Evolutionary conservation across 2,329 filamentous ascomycete genomes (phyloP).

Genomic region (Blumeriella jaapii): DNA sequence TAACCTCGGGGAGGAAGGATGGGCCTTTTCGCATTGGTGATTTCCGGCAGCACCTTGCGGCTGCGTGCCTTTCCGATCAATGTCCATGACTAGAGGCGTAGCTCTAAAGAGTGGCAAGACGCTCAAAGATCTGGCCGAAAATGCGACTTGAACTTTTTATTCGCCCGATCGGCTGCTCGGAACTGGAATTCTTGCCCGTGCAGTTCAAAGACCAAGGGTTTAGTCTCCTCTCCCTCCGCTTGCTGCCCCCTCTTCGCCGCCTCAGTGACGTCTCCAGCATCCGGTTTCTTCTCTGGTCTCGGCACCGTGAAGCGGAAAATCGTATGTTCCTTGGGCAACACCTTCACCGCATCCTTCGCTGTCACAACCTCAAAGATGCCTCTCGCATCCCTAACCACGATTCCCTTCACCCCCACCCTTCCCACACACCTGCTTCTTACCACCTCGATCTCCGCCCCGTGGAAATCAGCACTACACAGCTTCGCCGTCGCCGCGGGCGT

Average conservation of each 20-base stretch:
- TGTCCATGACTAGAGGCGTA: too few relatives aligned
- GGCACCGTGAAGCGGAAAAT: conserved; percentile 70
- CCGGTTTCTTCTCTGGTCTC: conserved; percentile 16
- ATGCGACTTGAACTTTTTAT: conserved; percentile 83
- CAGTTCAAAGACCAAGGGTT: conserved; percentile 65
- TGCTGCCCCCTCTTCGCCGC: conserved; percentile 15
- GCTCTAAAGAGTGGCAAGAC: too few relatives aligned
- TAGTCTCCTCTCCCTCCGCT: conserved; percentile 15
- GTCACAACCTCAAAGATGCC: conserved; percentile 82
- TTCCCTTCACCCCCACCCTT: conserved; percentile 72
- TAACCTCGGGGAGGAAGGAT: too few relatives aligned
- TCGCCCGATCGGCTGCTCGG: conserved; percentile 72
- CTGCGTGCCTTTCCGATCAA: too few relatives aligned
- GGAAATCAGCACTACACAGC: conserved; percentile 77
- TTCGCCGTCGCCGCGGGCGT: conserved; percentile 49
- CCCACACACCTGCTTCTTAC: conserved; percentile 70
- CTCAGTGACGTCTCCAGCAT: conserved; percentile 7
- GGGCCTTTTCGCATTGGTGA: too few relatives aligned
- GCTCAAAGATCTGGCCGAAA: conserved; percentile 64
- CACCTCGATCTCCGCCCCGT: conserved; percentile 75
- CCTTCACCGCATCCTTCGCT: conserved; percentile 55
- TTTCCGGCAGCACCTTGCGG: too few relatives aligned
- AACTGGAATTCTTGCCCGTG: conserved; percentile 80
- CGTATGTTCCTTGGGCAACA: conserved; percentile 81
- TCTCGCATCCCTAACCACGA: conserved; percentile 80